Evolutionary conservation across 305 asterid genomes (phyloP).

Genomic region (Rubia peregrina): DNA sequence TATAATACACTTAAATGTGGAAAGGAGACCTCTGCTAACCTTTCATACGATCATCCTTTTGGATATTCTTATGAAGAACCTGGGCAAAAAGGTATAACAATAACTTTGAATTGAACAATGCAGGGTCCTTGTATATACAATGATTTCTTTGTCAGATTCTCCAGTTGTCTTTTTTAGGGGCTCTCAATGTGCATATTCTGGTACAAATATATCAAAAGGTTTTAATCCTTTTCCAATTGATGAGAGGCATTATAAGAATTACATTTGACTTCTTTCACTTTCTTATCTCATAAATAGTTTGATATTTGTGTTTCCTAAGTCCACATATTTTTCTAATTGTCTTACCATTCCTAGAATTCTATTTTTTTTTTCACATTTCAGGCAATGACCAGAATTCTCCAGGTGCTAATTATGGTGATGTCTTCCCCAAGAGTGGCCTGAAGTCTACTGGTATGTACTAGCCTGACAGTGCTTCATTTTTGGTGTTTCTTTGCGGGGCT

Average conservation of each 20-base stretch:
- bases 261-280: not conserved
- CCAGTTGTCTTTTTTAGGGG: not conserved
- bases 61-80: not conserved
- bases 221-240: not conserved
- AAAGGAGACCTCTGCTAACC: not conserved
- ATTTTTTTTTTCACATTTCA: not conserved
- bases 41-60: not conserved
- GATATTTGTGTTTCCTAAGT: not conserved
- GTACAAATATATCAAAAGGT: not conserved
- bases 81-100: constrained; percentile 1
- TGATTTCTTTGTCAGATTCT: not conserved
- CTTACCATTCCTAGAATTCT: not conserved
- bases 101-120: not conserved
- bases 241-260: not conserved
- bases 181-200: not conserved
- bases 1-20: not conserved
- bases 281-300: constrained; percentile 2
- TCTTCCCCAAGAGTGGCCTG: not conserved
- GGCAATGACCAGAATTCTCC: not conserved
- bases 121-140: not conserved
- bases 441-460: constrained; percentile 2
- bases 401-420: constrained; percentile 5
- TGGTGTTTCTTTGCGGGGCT: not conserved
- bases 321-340: not conserved
- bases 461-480: not conserved